Evolutionary conservation across 1,284 basidiomycete genomes (phyloP), one percentile per base, ranked within the genome.

Genomic region (Golubevia sp.): DNA sequence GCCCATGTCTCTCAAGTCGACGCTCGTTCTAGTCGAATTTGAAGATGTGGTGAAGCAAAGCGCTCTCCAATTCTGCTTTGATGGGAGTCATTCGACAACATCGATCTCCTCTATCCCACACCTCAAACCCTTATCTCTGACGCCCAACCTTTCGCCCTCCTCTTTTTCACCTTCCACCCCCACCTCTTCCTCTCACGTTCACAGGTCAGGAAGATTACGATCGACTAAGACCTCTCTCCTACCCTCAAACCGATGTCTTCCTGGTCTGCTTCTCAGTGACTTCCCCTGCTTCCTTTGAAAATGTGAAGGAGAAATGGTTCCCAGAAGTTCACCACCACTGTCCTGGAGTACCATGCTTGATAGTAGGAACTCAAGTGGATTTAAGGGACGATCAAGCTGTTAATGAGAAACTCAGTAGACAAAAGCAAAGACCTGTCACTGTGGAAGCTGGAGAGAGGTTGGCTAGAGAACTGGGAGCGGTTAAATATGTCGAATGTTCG

Each of bases 221-320:
- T 86, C 92, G 96, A 77, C 91, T 99, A 73, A 92, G 97, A 82
- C 96, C 96, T 77, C 87, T 99, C 86, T 98, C 95, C 83, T 99
- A 99, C 88, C 96, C 96, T 25, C 96, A 99, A 87, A 99, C 96
- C 71, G 97, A 99, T 83, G 96, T 99, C 62, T 99, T 99, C 88
- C 89, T 99, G 63, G 95, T 99, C 75, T 99, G 96, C 87, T 99
- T 98, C 88, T 96, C 93, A 82, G 97, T 99, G 73, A 97, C 95
- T 34, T 96, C 93, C 24, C 97, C 96, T 3, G 95, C 97, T 48
- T 97, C 94, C 59, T 99, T 97, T 84, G 96, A 99, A 86, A 99
- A 99, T 91, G 96, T 99, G 79, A 98, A 97, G 88, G 96, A 99
- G 86, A 99, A 99, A 86, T 99, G 96, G 96, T 97, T 98, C 89